phyloP scores from a whole-genome alignment of 2,329 filamentous ascomycete species.

The Colletotrichum lini region DNA sequence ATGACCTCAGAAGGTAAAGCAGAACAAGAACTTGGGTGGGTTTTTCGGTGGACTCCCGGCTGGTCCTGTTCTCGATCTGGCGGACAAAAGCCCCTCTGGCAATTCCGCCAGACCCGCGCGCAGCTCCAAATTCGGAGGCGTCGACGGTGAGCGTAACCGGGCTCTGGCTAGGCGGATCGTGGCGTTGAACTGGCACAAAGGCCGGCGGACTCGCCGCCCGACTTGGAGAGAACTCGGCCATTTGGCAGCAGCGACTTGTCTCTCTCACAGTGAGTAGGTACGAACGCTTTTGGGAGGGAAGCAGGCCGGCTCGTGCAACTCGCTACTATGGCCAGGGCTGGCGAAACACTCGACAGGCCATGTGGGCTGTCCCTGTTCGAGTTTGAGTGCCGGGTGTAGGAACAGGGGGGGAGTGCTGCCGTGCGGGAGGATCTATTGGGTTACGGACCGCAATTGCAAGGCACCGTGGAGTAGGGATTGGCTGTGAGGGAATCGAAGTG shows the following conservation, averaged over 20 bases:
- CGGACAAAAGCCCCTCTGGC: slow-evolving; percentile 29
- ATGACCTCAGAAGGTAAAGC: slow-evolving; percentile 28
- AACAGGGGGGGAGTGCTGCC: slow-evolving; percentile 20
- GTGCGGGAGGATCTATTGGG: slow-evolving; percentile 39
- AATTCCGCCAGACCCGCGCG: slow-evolving; percentile 35
- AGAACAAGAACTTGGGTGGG: slow-evolving; percentile 30
- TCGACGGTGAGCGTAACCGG: slow-evolving; percentile 30
- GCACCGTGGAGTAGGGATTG: slow-evolving; percentile 34
- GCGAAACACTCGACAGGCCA: slow-evolving; percentile 40
- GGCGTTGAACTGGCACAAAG: slow-evolving; percentile 29
- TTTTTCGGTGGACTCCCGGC: slow-evolving; percentile 20
- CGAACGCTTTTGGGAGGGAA: neutral
- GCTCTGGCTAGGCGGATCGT: slow-evolving; percentile 19
- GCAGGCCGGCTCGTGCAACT: slow-evolving; percentile 25
- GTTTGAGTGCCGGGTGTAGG: slow-evolving; percentile 41
- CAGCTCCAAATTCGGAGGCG: slow-evolving; percentile 33
- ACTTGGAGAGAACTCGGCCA: slow-evolving; percentile 1
- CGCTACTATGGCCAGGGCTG: slow-evolving; percentile 33
- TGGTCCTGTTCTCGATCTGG: slow-evolving; percentile 33
- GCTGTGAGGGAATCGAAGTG: slow-evolving; percentile 10
- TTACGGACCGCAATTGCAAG: slow-evolving; percentile 37
- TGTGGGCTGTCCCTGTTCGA: slow-evolving; percentile 42
- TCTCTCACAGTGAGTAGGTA: neutral
- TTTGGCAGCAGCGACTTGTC: slow-evolving; percentile 12
- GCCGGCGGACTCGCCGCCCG: neutral